These are phyloP conservation scores for Fusarium nurragi DNA, from an alignment of 2,329 filamentous ascomycete species.

Conservation along the genomic window DNA sequence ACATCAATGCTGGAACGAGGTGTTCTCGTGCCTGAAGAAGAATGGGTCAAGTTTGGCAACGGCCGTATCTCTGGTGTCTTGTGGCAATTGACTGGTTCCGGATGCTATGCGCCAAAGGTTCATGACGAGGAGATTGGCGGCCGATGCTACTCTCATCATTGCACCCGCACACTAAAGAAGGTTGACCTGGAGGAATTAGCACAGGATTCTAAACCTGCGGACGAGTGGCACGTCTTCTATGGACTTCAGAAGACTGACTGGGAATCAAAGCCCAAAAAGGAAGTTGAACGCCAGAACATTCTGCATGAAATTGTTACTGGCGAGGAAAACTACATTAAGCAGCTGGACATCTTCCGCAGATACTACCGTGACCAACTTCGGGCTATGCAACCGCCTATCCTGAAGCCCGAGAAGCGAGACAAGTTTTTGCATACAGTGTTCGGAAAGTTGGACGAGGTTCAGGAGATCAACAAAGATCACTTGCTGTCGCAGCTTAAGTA, in stretches of 20 bases:
- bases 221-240: conserved; percentile 93
- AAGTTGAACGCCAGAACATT: conserved; percentile 91
- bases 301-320: conserved; percentile 95
- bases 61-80: conserved; percentile 87
- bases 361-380: conserved; percentile 86
- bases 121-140: conserved; percentile 76
- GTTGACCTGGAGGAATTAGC: conserved; percentile 83
- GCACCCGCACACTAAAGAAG: conserved; percentile 93
- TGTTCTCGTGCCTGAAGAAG: conserved; percentile 86
- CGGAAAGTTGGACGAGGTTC: conserved; percentile 87
- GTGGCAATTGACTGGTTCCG: conserved; percentile 89
- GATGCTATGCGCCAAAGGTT: conserved; percentile 88
- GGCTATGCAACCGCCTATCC: conserved; percentile 78
- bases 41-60: conserved; percentile 94
- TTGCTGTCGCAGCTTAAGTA: conserved; percentile 95
- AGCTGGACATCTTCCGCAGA: conserved; percentile 84
- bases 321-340: conserved; percentile 90
- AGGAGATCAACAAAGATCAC: conserved; percentile 91
- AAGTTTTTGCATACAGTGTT: conserved; percentile 89
- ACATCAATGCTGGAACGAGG: conserved; percentile 80
- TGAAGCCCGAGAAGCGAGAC: conserved; percentile 78
- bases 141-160: conserved; percentile 93
- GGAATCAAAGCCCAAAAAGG: conserved; percentile 79
- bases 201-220: conserved; percentile 71
- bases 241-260: conserved; percentile 80